Evolutionary conservation across 2,329 filamentous ascomycete species (phyloP), one percentile per base, ranked within the genome.

Genomic region (Cadophora sp.): DNA sequence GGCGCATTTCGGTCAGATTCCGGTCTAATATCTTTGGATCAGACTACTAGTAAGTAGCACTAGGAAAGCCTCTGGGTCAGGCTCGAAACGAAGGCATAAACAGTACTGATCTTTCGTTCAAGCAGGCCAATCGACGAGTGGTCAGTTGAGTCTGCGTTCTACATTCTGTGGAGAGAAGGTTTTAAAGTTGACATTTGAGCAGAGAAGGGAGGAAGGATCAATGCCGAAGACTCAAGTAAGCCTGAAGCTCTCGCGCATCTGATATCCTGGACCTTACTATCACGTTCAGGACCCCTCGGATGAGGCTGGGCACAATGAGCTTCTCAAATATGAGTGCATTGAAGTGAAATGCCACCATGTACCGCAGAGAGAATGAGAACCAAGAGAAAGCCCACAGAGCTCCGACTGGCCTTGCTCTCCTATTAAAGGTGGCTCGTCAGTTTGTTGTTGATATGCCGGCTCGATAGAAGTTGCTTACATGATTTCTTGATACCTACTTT

Each of bases 351-450:
- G 68, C 65, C 27, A 46, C n/a, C 12, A 51, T 43, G 22, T 56
- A 66, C 43, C 66, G 64, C 55, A 68, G 62, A n/a, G 43, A 62
- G n/a, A 58, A 70, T 8, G 61, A 51, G 56, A 70, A 70, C 66
- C 69, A 70, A 22, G 50, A 34, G 24, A 70, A 59, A 7, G 66
- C 67, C 61, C 66, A 70, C 3, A 67, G 4, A 34, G 29, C 50
- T 48, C 66, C 63, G 40, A 68, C 26, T 4, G 43, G 14, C 34
- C 56, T 68, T 8, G 68, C 66, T 29, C 58, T 66, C 65, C 66
- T 67, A 16, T 29, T 24, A 27, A 46, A 9, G 14, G 14, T 16
- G 14, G 29, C 34, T 12, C 27, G n/a, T 62, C 59, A 62, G 60
- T 55, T 24, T 37, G 16, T 26, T 64, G 48, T 22, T 46, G 16